Base-by-base conservation (phyloP, 805 yeast species). In the Komagataella populi region DNA sequence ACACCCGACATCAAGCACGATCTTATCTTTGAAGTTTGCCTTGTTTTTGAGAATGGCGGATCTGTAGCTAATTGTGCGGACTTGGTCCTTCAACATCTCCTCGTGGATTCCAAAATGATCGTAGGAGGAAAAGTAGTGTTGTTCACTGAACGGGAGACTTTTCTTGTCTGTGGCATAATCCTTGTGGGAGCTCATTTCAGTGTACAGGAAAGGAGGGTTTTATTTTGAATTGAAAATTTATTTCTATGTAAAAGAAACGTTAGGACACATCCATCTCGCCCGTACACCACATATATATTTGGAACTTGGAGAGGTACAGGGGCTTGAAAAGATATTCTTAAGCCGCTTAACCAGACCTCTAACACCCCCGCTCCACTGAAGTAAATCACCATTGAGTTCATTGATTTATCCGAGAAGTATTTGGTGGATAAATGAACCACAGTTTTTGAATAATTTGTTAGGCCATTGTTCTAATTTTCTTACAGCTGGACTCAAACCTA, bases 81-180 rank as follows among this genome's bases (percentile, higher is more conserved):
- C 87, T 50, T 87, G 78, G 67, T 93, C 99, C 70, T 93, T 95
- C 61, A 93, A 80, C 99, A 93, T 93, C 70, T 91, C 98, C 70
- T 95, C 99, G 65, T 93, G 99, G 63, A 93, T 93, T 51, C 96
- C 96, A 63, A 88, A 89, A 65, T 93, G 98, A 66, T 91, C 97
- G 63, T 93, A 93, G 2, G 98, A 91, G 50, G 83, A 77, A 72
- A 93, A 93, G 70, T 93, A 93, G 68, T 91, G 98, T 70, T 89
- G 95, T 63, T 91, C 98, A 48, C 78, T 68, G 64, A 80, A 79
- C 23, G 88, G 80, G 58, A 85, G 70, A n/a, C 70, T 53, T 39
- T 70, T 62, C 60, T 82, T 83, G 56, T 81, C 84, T 5, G 91
- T 85, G 50, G 91, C 91, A 49, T 83, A 80, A 4, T 60, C 65